Evolutionary conservation across 1,284 basidiomycete genomes (phyloP), one percentile per base, ranked within the genome.

Genomic region (Inonotus hispidus): DNA sequence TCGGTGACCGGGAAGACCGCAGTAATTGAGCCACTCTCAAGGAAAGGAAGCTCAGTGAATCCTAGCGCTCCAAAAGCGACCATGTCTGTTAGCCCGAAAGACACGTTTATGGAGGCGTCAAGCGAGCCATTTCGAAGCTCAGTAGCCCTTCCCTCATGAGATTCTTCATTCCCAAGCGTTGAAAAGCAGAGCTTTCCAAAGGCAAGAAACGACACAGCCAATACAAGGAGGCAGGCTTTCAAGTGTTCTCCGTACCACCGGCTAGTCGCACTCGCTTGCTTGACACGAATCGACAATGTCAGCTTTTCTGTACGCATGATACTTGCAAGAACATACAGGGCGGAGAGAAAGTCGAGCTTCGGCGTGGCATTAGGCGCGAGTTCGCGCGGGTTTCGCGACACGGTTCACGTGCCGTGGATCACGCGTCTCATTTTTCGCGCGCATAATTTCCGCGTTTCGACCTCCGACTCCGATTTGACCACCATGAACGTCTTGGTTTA

Each of bases 401-500:
- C 27, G 47, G 23, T 27, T 49, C 46, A 49, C 47, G 47, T 49
- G 47, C 23, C 25, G 21, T 7, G 19, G 46, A 21, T 13, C 27
- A 7, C 14, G 21, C 47, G 5, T 25, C n/a, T 49, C 6, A 7
- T 21, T 23, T 7, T 29, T 25, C 23, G 11, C n/a, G 47, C n/a
- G 11, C 47, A 11, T 21, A 25, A 21, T 27, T 25, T 29, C 41
- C 41, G 16, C 41, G 16, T 21, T 11, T 6, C 23, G 1, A 52
- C 19, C 1, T 7, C 13, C n/a, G 32, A 5, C n/a, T n/a, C n/a
- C n/a, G n/a, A 6, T 35, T 35, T 52, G 2, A 52, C 32, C 29
- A 14, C 32, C 35, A 89, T 91, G 86, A 86, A 93, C 74, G 88
- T 94, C 19, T 82, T 94, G 60, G 82, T 93, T 46, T 93, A 92